phyloP scores from a whole-genome alignment of 1,284 basidiomycete genomes.

The Naganishia sp. region DNA sequence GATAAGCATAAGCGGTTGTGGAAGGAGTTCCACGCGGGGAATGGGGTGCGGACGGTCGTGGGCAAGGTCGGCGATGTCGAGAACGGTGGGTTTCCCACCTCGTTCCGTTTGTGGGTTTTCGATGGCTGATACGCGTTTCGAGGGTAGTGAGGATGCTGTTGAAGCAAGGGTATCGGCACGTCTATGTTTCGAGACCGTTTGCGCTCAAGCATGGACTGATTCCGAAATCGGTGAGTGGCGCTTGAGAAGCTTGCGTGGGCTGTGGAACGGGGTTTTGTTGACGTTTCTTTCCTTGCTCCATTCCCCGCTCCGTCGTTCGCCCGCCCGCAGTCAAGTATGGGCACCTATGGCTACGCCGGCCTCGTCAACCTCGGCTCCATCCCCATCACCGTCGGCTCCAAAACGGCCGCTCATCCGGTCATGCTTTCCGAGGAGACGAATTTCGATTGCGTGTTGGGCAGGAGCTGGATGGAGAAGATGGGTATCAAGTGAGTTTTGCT shows the following conservation, averaged over 20 bases:
- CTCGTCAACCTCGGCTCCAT: slow-evolving; percentile 67
- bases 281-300: neutral
- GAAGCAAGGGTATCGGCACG: slow-evolving; percentile 88
- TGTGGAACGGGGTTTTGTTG: neutral
- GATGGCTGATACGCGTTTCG: neutral
- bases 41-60: slow-evolving; percentile 88
- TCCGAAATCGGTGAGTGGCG: slow-evolving; percentile 57
- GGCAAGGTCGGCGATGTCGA: slow-evolving; percentile 88
- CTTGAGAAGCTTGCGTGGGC: neutral
- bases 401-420: slow-evolving; percentile 57
- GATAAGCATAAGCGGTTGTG: slow-evolving; percentile 70
- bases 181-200: slow-evolving; percentile 93
- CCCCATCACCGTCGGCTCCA: slow-evolving; percentile 61
- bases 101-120: neutral
- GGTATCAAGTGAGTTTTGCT: slow-evolving; percentile 62
- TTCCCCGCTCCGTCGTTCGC: slow-evolving; percentile 1
- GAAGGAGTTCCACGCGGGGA: slow-evolving; percentile 80
- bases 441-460: slow-evolving; percentile 93
- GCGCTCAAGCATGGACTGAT: slow-evolving; percentile 87
- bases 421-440: slow-evolving; percentile 88
- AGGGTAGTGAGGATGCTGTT: slow-evolving; percentile 81
- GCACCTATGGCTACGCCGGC: slow-evolving; percentile 50
- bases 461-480: slow-evolving; percentile 90
- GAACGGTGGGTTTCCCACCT: slow-evolving; percentile 63
- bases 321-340: slow-evolving; percentile 42